A percentile compares a stretch with the other conserved stretches of the same genome.
These are phyloP conservation scores for Avena sativa DNA, from an alignment of 176 grass and related monocot species.

Conservation along the genomic window DNA sequence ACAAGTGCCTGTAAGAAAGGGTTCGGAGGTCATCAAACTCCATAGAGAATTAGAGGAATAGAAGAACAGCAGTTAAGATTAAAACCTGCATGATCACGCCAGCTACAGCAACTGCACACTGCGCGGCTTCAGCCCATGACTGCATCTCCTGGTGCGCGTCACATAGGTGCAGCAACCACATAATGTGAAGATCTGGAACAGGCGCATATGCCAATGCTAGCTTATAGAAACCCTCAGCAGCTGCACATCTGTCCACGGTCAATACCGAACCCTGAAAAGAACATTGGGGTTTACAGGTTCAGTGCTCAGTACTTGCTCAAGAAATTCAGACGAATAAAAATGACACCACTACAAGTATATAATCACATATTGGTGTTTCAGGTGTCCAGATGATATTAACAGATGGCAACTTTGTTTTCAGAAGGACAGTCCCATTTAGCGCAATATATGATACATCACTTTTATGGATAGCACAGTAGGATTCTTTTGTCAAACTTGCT, in stretches of 20 bases:
- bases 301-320: constrained; percentile 22
- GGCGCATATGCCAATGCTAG: constrained; percentile 90
- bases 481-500: constrained; percentile 34
- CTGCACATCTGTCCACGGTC: constrained; percentile 81
- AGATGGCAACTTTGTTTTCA: constrained; percentile 20
- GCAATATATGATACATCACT: neutral
- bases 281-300: constrained; percentile 32
- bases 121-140: constrained; percentile 97
- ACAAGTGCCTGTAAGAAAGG: constrained; percentile 77
- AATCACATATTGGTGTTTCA: constrained; percentile 13
- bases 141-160: constrained; percentile 99
- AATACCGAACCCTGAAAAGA: constrained; percentile 75
- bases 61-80: constrained; percentile 22
- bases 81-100: constrained; percentile 99
- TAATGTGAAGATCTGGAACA: constrained; percentile 98
- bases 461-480: constrained; percentile 26
- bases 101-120: constrained; percentile 98
- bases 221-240: constrained; percentile 95
- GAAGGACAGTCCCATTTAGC: constrained; percentile 9
- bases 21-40: constrained; percentile 24
- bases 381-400: constrained; percentile 7
- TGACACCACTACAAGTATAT: constrained; percentile 2
- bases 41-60: constrained; percentile 25
- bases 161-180: constrained; percentile 98
- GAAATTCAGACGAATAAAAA: constrained; percentile 35